These are phyloP conservation scores for Ophiostoma sp. DNA, from an alignment of 2,329 filamentous ascomycete genomes.

Conservation along the genomic window DNA sequence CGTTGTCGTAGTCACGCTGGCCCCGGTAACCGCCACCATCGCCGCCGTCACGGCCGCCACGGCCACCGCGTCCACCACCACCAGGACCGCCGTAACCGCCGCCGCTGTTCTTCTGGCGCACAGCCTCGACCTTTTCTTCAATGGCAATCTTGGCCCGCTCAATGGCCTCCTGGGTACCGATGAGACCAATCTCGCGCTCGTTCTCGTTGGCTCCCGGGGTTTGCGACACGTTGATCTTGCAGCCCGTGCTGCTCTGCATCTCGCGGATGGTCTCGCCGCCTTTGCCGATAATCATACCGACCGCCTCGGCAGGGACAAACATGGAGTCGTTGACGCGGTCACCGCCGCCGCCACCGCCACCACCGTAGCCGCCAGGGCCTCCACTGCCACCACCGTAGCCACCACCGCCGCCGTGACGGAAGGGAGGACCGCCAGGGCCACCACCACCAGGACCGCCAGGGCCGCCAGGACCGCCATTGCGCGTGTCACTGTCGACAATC, in stretches of 20 bases:
- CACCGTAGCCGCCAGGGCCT: constrained; percentile 44
- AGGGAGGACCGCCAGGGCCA: constrained; percentile 29
- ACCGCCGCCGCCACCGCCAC: constrained; percentile 43
- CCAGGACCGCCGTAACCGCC: constrained; percentile 45
- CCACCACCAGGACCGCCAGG: constrained; percentile 17
- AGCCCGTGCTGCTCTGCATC: constrained; percentile 83
- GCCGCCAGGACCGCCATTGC: constrained; percentile 43
- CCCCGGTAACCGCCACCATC: constrained; percentile 53
- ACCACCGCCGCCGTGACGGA: constrained; percentile 38
- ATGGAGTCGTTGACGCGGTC: constrained; percentile 83
- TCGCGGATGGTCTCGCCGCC: constrained; percentile 92
- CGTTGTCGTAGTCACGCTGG: constrained; percentile 41
- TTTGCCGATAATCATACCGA: constrained; percentile 96
- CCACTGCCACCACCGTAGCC: constrained; percentile 32
- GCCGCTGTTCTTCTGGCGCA: constrained; percentile 59
- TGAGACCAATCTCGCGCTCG: constrained; percentile 82
- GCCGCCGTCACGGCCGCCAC: constrained; percentile 52
- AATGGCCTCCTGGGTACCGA: constrained; percentile 76
- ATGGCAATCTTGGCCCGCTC: constrained; percentile 79
- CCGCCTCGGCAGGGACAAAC: constrained; percentile 83
- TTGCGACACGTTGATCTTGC: constrained; percentile 92
- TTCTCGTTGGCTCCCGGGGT: constrained; percentile 74
- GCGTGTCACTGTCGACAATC: constrained; percentile 88
- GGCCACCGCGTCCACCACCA: constrained; percentile 46
- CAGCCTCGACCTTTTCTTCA: constrained; percentile 87